Conservation (phyloP, 176 grass and related monocot species). For the Oryza glaberrima region DNA sequence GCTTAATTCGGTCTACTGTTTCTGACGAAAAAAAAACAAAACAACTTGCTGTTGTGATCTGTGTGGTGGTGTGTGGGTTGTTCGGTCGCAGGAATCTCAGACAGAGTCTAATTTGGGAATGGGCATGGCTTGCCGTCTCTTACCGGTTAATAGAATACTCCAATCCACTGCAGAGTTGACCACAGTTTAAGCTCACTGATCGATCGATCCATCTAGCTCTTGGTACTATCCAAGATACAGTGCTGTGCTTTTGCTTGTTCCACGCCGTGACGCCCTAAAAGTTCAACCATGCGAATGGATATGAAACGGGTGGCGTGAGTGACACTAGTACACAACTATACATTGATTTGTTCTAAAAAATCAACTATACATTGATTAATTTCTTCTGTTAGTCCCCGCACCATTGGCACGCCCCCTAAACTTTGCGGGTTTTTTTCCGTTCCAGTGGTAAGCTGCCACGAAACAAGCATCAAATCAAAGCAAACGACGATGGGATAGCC, state of each 20-base stretch:
- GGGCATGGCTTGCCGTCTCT: not conserved
- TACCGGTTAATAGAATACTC: not conserved
- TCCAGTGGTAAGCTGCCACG: not conserved
- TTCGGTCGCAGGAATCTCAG: constrained; percentile 22
- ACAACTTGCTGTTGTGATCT: not conserved
- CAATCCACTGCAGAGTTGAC: not conserved
- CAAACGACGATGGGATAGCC: not conserved
- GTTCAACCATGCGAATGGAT: not conserved
- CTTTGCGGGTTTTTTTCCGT: not conserved
- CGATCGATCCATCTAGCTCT: not conserved
- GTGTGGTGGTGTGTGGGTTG: not conserved
- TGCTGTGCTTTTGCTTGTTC: not conserved
- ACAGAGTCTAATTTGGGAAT: not conserved
- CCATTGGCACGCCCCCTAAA: not conserved
- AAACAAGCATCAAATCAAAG: not conserved
- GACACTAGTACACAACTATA: not conserved
- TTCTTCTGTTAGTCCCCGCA: constrained; percentile 15
- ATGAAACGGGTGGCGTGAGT: not conserved
- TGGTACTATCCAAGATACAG: not conserved
- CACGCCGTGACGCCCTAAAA: not conserved
- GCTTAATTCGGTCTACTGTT: not conserved
- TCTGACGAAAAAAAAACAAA: not conserved
- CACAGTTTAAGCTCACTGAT: not conserved
- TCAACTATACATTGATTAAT: not conserved
- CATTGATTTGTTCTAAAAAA: not conserved